Evolutionary conservation across 495 filamentous ascomycete genomes (phyloP), one percentile per base, ranked within the genome.

Genomic region (Bacidia rubella): DNA sequence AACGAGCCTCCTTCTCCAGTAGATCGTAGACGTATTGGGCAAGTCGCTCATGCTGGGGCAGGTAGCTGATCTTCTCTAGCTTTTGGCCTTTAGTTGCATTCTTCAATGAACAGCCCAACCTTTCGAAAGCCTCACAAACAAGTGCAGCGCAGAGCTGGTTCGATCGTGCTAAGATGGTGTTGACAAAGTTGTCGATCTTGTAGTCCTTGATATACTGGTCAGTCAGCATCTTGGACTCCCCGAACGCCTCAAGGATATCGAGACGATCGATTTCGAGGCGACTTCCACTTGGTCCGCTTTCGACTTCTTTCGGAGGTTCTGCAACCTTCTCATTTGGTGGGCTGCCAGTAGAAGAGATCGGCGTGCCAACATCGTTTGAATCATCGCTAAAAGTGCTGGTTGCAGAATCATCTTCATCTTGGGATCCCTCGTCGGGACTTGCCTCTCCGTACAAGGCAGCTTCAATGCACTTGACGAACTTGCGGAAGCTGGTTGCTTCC

Each of bases 111-210:
- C 57, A 69, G 5, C 70, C 73, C 1, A 75, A 51, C 20, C 66
- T 15, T 25, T 75, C 65, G 35, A 76, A 74, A 11, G 72, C 68
- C 41, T 78, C 69, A 5, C 71, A 45, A 5, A 61, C 63, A 21
- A 70, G 56, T 1, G 66, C 63, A 1, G 70, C 48, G 39, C 67
- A 71, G 0, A 76, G 61, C 29, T 68, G 42, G 2, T 61, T 66
- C 43, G 65, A 55, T n/a, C 53, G 44, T 0, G 68, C 63, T 1
- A 60, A 46, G n/a, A 66, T 55, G 1, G 45, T 54, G 2, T 63
- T 58, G 3, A 62, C 55, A 25, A 68, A 70, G 7, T 68, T 63
- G 15, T 54, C 63, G 29, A 63, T 66, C 19, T 62, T 47, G 40
- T 68, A 63, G 11, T 72, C 63, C 2, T 27, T 58, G 22, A 74